phyloP scores from a whole-genome alignment of 805 yeast species.

The Teunomyces barrocoloradensis region DNA sequence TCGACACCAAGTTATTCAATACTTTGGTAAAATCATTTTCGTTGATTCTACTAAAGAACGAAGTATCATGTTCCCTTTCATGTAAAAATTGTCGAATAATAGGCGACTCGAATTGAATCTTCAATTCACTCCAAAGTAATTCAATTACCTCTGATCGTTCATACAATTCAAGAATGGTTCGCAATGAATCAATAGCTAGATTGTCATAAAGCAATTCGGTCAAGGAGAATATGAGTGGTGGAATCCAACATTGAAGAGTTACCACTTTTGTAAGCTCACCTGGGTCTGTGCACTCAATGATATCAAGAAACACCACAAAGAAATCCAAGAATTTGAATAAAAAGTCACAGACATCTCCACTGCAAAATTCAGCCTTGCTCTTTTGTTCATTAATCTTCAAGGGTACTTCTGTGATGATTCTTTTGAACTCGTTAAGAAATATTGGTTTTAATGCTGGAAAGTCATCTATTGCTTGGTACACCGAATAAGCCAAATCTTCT shows the following conservation, averaged over 20 bases:
- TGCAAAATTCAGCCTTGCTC: too few relatives aligned
- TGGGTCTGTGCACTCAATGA: too few relatives aligned
- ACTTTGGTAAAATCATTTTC: not conserved
- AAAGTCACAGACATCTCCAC: too few relatives aligned
- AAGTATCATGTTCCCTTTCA: not conserved
- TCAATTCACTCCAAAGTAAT: not conserved
- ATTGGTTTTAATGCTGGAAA: too few relatives aligned
- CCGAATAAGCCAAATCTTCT: too few relatives aligned
- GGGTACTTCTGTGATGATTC: too few relatives aligned
- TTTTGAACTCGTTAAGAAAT: too few relatives aligned
- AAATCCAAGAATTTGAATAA: too few relatives aligned
- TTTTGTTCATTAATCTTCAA: too few relatives aligned
- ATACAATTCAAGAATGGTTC: not conserved
- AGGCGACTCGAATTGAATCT: not conserved
- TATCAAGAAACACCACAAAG: too few relatives aligned
- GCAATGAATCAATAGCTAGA: too few relatives aligned
- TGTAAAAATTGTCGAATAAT: not conserved
- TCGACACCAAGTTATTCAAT: not conserved
- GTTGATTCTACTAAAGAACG: not conserved
- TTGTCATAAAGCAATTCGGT: not conserved
- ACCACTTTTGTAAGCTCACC: not conserved
- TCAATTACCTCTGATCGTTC: not conserved
- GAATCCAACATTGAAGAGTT: not conserved
- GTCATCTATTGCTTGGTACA: too few relatives aligned
- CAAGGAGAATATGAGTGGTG: not conserved